Percentiles rank a stretch among this genome's conserved stretches.
Evolutionary conservation across 179 eudicot species (phyloP).

Genomic region (Camellia oleifera): DNA sequence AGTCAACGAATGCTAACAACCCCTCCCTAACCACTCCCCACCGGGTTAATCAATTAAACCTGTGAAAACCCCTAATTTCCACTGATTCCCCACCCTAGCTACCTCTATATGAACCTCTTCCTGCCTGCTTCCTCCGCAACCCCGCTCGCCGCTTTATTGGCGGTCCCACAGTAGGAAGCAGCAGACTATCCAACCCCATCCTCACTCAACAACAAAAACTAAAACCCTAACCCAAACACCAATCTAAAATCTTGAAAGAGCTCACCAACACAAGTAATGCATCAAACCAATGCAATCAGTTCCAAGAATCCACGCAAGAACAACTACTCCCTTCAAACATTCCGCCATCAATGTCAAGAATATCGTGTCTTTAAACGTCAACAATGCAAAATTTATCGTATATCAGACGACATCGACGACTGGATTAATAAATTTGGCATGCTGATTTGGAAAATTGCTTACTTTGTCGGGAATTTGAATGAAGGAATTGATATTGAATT

Average conservation of each 20-base stretch:
- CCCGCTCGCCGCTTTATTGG: conserved; percentile 87
- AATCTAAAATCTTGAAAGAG: conserved; percentile 20
- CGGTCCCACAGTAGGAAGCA: conserved; percentile 73
- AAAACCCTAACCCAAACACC: conserved; percentile 34
- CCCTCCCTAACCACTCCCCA: conserved; percentile 21
- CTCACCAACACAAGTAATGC: conserved; percentile 15
- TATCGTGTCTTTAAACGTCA: too few species aligned
- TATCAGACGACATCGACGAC: conserved; percentile 15
- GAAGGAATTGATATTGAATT: not conserved
- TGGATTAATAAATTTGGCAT: not conserved
- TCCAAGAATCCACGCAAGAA: not conserved
- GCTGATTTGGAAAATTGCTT: not conserved
- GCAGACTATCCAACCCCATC: conserved; percentile 62
- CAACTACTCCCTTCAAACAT: conserved; percentile 8
- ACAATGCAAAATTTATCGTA: not conserved
- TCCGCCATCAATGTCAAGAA: conserved; percentile 11
- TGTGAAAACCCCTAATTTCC: conserved; percentile 36
- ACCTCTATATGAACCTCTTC: conserved; percentile 96
- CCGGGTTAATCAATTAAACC: conserved; percentile 33
- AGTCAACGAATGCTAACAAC: conserved; percentile 32
- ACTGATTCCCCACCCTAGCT: conserved; percentile 57
- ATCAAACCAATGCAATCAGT: conserved; percentile 13
- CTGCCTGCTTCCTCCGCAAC: conserved; percentile 93
- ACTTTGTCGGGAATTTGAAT: not conserved
- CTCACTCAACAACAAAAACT: conserved; percentile 25